These are phyloP conservation scores for Alectoria sarmentosa DNA, from an alignment of 495 filamentous ascomycete genomes.

Conservation along the genomic window DNA sequence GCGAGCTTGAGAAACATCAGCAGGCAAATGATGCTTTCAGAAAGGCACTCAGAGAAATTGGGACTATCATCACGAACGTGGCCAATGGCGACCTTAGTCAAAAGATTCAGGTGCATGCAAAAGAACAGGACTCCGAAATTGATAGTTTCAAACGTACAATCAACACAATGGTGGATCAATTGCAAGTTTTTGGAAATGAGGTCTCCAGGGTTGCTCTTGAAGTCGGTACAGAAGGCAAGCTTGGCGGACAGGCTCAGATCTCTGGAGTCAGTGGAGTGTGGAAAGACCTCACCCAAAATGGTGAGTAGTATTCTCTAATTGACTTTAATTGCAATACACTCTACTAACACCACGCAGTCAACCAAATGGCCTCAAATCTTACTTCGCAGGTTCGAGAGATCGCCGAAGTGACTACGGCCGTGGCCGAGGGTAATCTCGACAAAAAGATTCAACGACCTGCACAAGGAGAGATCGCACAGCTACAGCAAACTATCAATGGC, in stretches of 20 bases:
- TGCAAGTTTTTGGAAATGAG: slow-evolving; percentile 95
- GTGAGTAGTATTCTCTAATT: slow-evolving; percentile 36
- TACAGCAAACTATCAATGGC: slow-evolving; percentile 97
- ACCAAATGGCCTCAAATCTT: slow-evolving; percentile 90
- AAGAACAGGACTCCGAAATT: slow-evolving; percentile 99
- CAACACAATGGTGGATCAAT: slow-evolving; percentile 99
- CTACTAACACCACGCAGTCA: slow-evolving; percentile 54
- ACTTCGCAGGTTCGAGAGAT: slow-evolving; percentile 93
- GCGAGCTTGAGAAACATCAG: slow-evolving; percentile 91
- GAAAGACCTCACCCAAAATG: slow-evolving; percentile 96
- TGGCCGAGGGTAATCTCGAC: slow-evolving; percentile 91
- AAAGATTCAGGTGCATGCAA: slow-evolving; percentile 92
- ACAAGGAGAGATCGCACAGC: slow-evolving; percentile 88
- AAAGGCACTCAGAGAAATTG: slow-evolving; percentile 93
- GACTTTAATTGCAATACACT: not conserved
- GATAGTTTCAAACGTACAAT: slow-evolving; percentile 95
- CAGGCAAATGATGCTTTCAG: slow-evolving; percentile 99
- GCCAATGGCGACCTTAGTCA: slow-evolving; percentile 95
- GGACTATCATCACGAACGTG: slow-evolving; percentile 91
- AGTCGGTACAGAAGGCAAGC: slow-evolving; percentile 92
- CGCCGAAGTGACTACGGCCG: slow-evolving; percentile 90
- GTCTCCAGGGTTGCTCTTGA: slow-evolving; percentile 94
- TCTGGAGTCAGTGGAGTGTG: slow-evolving; percentile 94
- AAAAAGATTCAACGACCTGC: slow-evolving; percentile 94
- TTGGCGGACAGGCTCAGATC: slow-evolving; percentile 95